A percentile compares a stretch with the other conserved stretches of the same genome.
These are phyloP conservation scores for Poterioochromonas sp. DNA, from an alignment of 352 stramenopile species.

Conservation along the genomic window DNA sequence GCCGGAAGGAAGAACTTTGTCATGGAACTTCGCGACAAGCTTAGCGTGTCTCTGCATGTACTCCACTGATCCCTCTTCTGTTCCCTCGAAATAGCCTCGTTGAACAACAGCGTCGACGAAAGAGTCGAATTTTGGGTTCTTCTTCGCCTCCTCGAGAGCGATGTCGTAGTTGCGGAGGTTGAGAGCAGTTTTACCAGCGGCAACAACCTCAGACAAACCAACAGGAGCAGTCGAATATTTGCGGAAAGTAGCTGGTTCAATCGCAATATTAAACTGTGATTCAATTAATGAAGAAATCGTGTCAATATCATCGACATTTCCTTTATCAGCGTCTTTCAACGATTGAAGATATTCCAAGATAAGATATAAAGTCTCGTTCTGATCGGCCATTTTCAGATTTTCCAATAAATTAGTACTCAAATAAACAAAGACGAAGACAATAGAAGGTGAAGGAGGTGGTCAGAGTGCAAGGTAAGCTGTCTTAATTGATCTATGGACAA, in stretches of 20 bases:
- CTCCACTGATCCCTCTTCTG: constrained; percentile 7
- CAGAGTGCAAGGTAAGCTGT: no score
- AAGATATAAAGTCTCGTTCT: neutral
- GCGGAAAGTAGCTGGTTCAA: neutral
- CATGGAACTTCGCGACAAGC: neutral
- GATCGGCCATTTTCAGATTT: constrained; percentile 4
- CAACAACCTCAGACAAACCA: neutral
- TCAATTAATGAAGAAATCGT: neutral
- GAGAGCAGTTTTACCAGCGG: neutral
- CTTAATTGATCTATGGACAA: no score
- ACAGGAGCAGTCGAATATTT: constrained; percentile 2
- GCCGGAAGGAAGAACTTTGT: neutral
- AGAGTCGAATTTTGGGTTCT: constrained; percentile 3
- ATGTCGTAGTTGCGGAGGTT: no score
- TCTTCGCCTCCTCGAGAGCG: neutral
- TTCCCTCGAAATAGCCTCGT: constrained; percentile 16
- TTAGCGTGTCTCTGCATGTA: constrained; percentile 12
- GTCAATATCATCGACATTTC: neutral
- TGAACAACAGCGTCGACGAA: neutral
- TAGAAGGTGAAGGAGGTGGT: no score
- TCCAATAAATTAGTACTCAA: no score
- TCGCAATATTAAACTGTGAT: neutral
- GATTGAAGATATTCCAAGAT: constrained; percentile 1
- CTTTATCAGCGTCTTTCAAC: neutral
- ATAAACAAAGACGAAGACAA: no score